A percentile compares a stretch with the other conserved stretches of the same genome.
Conservation (phyloP, 495 filamentous ascomycete species). For the Aspergillus incahuasiensis region DNA sequence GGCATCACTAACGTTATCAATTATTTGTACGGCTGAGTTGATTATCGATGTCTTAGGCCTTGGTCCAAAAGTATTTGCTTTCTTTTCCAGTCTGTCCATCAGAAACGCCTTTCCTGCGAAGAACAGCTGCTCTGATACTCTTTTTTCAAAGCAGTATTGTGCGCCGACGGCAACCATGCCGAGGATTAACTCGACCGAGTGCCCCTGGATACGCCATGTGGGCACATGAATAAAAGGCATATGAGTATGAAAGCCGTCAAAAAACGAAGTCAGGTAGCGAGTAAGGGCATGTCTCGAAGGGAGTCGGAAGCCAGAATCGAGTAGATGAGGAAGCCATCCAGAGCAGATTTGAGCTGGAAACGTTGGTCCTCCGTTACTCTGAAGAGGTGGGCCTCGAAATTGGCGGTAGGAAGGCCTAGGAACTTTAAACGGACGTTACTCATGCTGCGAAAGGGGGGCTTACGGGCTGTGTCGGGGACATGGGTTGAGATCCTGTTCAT, state of each 20-base stretch:
- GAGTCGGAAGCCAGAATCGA: background rate
- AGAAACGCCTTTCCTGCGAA: constrained; percentile 30
- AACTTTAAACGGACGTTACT: background rate
- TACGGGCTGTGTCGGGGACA: background rate
- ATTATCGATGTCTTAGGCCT: too few relatives aligned
- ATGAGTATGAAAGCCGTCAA: constrained; percentile 9
- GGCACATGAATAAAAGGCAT: constrained; percentile 15
- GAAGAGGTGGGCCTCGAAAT: background rate
- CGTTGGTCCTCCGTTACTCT: background rate
- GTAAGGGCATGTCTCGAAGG: constrained; percentile 11
- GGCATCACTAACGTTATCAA: background rate
- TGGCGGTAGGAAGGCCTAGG: background rate
- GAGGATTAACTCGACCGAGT: constrained; percentile 3
- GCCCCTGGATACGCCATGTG: constrained; percentile 2
- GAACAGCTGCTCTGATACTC: constrained; percentile 33
- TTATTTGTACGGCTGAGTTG: too few relatives aligned
- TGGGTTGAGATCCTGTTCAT: background rate
- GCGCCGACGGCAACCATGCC: constrained; percentile 1
- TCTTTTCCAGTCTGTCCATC: background rate
- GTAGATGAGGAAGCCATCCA: background rate
- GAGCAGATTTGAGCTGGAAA: background rate
- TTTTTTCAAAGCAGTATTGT: constrained; percentile 20
- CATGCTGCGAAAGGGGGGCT: background rate
- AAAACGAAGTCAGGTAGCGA: constrained; percentile 10
- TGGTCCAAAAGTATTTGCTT: too few relatives aligned